Evolutionary conservation across 192 early-diverging fungal genomes (phyloP).

Genomic region (Geosiphon pyriformis): DNA sequence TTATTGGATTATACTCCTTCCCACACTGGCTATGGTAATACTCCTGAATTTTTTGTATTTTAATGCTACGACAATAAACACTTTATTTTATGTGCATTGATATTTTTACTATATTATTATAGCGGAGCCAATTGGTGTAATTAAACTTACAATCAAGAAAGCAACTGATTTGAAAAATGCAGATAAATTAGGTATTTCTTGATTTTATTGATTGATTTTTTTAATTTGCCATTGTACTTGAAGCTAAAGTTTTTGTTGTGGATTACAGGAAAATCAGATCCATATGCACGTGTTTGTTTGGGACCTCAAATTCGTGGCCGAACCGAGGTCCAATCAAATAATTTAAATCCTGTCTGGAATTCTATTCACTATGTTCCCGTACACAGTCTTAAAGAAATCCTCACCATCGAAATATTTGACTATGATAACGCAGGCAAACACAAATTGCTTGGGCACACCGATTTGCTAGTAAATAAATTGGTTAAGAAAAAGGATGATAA

Average conservation of each 20-base stretch:
- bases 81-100: background rate
- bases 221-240: constrained; percentile 1
- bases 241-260: background rate
- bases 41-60: background rate
- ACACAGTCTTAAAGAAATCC: constrained; percentile 58
- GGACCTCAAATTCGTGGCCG: constrained; percentile 52
- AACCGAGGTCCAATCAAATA: constrained; percentile 66
- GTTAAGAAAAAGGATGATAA: constrained; percentile 23
- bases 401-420: constrained; percentile 69
- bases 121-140: constrained; percentile 66
- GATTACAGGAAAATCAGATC: constrained; percentile 67
- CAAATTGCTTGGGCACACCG: constrained; percentile 60
- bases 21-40: constrained; percentile 31
- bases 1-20: constrained; percentile 47
- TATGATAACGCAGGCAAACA: constrained; percentile 71
- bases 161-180: constrained; percentile 78
- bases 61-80: background rate
- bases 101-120: constrained; percentile 5
- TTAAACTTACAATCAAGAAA: constrained; percentile 71
- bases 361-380: constrained; percentile 73
- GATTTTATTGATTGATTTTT: background rate
- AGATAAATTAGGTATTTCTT: constrained; percentile 37
- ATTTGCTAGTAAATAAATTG: constrained; percentile 20
- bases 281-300: constrained; percentile 66
- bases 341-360: constrained; percentile 71